Conservation (phyloP, 1,284 basidiomycete species). For the Tylopilus orsonianus region DNA sequence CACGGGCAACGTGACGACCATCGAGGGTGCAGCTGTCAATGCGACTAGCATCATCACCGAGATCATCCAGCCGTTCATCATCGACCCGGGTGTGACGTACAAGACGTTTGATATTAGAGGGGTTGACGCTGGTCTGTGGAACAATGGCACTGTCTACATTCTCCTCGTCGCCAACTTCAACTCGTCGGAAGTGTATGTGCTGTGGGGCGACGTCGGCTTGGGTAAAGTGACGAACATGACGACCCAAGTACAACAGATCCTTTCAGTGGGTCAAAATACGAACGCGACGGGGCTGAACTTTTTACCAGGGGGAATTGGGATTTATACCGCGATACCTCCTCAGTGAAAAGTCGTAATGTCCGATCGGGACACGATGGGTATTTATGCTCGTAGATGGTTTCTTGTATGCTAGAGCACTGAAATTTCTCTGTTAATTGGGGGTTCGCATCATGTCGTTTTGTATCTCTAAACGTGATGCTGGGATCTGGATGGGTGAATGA, state of each 20-base stretch:
- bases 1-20: constrained; percentile 20
- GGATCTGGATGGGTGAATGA: no score
- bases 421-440: no score
- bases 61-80: constrained; percentile 24
- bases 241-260: constrained; percentile 18
- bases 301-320: constrained; percentile 21
- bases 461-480: no score
- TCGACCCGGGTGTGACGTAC: constrained; percentile 7
- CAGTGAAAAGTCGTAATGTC: neutral
- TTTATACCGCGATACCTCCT: constrained; percentile 22
- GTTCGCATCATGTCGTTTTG: no score
- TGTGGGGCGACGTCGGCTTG: constrained; percentile 24
- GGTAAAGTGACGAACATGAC: constrained; percentile 19
- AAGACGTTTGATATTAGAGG: constrained; percentile 12
- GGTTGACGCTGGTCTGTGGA: constrained; percentile 28
- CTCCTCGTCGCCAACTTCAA: constrained; percentile 21
- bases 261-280: constrained; percentile 12
- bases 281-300: constrained; percentile 25
- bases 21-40: constrained; percentile 22
- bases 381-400: no score
- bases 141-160: constrained; percentile 24
- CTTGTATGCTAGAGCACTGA: no score
- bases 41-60: constrained; percentile 7
- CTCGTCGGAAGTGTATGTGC: constrained; percentile 2
- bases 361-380: no score